phyloP scores from a whole-genome alignment of 352 stramenopile genomes.

The Thraustochytrium sp. region DNA sequence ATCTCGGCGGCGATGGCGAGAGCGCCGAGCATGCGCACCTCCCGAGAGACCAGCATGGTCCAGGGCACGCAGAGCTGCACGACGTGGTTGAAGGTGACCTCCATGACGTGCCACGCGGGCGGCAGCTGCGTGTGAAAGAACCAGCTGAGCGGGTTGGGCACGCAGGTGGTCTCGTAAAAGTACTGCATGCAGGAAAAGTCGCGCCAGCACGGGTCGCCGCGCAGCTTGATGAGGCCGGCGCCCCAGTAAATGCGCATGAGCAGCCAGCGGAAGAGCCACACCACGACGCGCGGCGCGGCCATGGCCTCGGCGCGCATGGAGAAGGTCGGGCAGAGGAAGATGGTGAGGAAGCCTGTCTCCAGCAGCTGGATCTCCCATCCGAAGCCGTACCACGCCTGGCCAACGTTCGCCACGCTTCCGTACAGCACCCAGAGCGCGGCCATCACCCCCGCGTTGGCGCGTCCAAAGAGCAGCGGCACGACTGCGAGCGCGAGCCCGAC shows the following conservation, averaged over 20 bases:
- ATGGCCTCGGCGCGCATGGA: neutral
- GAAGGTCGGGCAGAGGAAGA: neutral
- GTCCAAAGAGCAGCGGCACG: neutral
- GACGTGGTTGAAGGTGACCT: neutral
- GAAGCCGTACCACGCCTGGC: conserved; percentile 6
- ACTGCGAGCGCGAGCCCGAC: neutral
- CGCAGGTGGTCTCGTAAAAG: conserved; percentile 9
- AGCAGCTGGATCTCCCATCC: conserved; percentile 2
- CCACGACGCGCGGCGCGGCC: neutral
- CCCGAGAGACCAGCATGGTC: neutral
- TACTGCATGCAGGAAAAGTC: neutral
- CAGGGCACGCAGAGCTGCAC: neutral
- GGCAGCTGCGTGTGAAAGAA: conserved; percentile 8
- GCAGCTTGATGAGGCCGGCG: conserved; percentile 3
- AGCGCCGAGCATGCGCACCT: conserved; percentile 9
- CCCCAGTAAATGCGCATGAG: conserved; percentile 11
- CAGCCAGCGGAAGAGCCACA: conserved; percentile 13
- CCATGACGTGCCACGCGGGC: neutral
- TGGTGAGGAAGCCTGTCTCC: neutral
- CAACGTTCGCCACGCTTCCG: neutral
- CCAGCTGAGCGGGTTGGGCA: neutral
- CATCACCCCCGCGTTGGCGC: neutral
- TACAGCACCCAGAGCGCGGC: neutral
- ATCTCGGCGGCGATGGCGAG: neutral
- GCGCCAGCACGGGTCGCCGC: conserved; percentile 3